Conservation (phyloP, 2,329 filamentous ascomycete genomes). For the Helotiales sp. region DNA sequence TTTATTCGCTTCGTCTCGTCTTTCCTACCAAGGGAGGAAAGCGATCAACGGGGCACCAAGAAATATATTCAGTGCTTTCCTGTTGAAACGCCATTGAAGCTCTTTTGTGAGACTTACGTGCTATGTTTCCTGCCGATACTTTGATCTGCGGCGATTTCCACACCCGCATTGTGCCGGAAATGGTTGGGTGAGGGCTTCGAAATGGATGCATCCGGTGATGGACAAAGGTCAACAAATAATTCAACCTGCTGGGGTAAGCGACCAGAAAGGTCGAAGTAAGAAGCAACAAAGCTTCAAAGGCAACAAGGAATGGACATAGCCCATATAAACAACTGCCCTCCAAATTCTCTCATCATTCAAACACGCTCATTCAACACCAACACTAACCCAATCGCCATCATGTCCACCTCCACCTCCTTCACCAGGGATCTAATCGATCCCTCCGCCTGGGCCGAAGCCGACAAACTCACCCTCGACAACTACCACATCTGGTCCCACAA, state of each 20-base stretch:
- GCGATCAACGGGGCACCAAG: too few species aligned
- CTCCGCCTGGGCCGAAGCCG: neutral
- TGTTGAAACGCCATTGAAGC: too few species aligned
- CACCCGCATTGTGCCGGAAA: neutral
- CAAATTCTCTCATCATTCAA: neutral
- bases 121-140: too few species aligned
- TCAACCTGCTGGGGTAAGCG: neutral
- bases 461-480: slow-evolving; percentile 1
- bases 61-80: too few species aligned
- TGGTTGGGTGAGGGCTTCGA: neutral
- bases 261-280: neutral
- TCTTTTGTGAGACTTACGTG: too few species aligned
- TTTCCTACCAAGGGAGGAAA: too few species aligned
- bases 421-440: neutral
- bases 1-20: too few species aligned
- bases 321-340: neutral
- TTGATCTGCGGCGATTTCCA: too few species aligned
- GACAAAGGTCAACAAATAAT: neutral
- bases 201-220: neutral
- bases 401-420: neutral
- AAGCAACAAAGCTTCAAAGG: neutral
- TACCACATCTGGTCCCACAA: slow-evolving; percentile 4
- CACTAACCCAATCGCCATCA: neutral
- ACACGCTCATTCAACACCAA: neutral
- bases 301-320: neutral